Evolutionary conservation across 192 early-diverging fungal genomes (phyloP).

Genomic region (Dissophora globulifera): DNA sequence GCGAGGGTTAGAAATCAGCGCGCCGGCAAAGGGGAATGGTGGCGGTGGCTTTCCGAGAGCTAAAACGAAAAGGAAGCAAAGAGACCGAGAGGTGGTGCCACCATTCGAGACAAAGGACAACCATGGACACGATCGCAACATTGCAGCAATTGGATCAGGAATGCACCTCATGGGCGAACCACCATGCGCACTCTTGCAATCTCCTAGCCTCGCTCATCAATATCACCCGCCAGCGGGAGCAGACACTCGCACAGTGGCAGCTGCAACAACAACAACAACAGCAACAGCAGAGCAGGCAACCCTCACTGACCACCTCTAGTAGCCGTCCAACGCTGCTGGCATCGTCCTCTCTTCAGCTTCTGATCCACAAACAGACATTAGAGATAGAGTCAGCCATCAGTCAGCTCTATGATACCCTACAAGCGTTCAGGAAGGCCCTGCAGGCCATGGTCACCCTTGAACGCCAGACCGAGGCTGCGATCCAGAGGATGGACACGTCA

Average conservation of each 20-base stretch:
- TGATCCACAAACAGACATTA: conserved; percentile 39
- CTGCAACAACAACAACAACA: conserved; percentile 18
- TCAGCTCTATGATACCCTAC: conserved; percentile 36
- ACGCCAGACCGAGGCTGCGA: conserved; percentile 23
- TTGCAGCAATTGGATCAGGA: conserved; percentile 42
- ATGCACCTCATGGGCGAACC: conserved; percentile 41
- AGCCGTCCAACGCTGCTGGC: conserved; percentile 12
- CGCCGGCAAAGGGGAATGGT: conserved; percentile 9
- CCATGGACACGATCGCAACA: conserved; percentile 31
- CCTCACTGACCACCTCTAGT: not conserved
- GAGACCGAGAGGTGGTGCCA: not conserved
- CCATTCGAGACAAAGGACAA: not conserved
- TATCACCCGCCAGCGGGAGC: conserved; percentile 43
- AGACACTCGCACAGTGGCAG: conserved; percentile 27
- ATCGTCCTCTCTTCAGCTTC: conserved; percentile 15
- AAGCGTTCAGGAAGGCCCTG: conserved; percentile 27
- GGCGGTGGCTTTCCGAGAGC: conserved; percentile 27
- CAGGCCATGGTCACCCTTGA: conserved; percentile 32
- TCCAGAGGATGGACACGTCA: conserved; percentile 31
- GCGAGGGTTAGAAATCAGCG: too few species aligned
- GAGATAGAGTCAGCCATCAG: conserved; percentile 34
- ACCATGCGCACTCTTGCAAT: conserved; percentile 49
- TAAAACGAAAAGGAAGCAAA: too few species aligned
- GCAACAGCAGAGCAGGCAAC: not conserved
- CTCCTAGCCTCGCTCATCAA: conserved; percentile 38